Percentiles rank a stretch among this genome's conserved stretches.
These are phyloP conservation scores for Lepidium campestre DNA, from an alignment of 441 rosid genomes.

Conservation along the genomic window DNA sequence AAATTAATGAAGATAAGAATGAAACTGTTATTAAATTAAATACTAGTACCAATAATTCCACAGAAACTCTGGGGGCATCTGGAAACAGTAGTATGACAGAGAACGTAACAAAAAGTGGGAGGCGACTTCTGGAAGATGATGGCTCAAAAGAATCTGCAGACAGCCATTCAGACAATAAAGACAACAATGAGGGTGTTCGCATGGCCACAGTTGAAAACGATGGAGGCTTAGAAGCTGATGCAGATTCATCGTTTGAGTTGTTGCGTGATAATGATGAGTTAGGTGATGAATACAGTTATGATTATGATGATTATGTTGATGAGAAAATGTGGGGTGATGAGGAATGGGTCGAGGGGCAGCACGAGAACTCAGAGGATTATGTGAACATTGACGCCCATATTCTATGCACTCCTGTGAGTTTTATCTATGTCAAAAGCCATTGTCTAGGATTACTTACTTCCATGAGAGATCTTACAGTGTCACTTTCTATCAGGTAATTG, in stretches of 20 bases:
- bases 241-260: constrained; percentile 87
- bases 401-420: constrained; percentile 92
- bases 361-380: constrained; percentile 84
- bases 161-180: constrained; percentile 42
- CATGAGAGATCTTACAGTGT: constrained; percentile 20
- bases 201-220: constrained; percentile 83
- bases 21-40: constrained; percentile 43
- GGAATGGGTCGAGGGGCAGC: constrained; percentile 85
- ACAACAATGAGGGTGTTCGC: constrained; percentile 37
- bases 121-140: constrained; percentile 75
- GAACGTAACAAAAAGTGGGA: constrained; percentile 45
- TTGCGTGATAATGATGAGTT: constrained; percentile 90
- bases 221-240: constrained; percentile 82
- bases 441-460: constrained; percentile 18
- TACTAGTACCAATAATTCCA: constrained; percentile 34
- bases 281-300: constrained; percentile 83
- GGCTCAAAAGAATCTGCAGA: constrained; percentile 45
- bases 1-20: constrained; percentile 29
- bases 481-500: constrained; percentile 67
- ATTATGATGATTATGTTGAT: constrained; percentile 92
- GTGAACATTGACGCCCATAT: constrained; percentile 91
- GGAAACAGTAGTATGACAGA: constrained; percentile 35
- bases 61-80: constrained; percentile 29
- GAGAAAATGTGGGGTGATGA: constrained; percentile 95
- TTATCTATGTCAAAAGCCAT: constrained; percentile 16